A percentile compares a stretch with the other conserved stretches of the same genome.
phyloP scores from a whole-genome alignment of 2,329 filamentous ascomycete genomes.

The Botrytis squamosa region DNA sequence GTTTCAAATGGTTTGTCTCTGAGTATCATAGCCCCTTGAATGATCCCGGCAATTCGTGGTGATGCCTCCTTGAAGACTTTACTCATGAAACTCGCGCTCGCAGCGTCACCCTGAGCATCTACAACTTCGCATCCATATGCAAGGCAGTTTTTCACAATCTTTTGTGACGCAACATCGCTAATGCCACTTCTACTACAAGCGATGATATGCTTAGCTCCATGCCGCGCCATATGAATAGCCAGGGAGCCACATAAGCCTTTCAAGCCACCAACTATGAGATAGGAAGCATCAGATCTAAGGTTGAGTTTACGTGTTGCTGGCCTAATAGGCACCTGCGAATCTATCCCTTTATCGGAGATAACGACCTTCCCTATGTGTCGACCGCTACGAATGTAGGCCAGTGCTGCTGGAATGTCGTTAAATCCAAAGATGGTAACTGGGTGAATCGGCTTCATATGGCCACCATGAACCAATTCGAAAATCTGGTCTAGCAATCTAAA shows the following conservation, averaged over 20 bases:
- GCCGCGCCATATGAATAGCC: conserved; percentile 8
- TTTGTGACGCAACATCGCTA: conserved; percentile 12
- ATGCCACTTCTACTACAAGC: conserved; percentile 25
- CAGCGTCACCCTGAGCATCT: neutral
- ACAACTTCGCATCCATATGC: neutral
- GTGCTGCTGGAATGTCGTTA: conserved; percentile 34
- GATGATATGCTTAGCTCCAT: conserved; percentile 27
- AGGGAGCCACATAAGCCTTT: conserved; percentile 28
- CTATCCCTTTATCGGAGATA: conserved; percentile 20
- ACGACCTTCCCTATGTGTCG: conserved; percentile 47
- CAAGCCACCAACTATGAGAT: conserved; percentile 32
- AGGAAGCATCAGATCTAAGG: conserved; percentile 24
- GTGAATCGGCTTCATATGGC: conserved; percentile 26
- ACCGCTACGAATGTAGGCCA: conserved; percentile 42
- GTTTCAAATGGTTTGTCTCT: conserved; percentile 25
- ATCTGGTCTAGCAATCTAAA: conserved; percentile 16
- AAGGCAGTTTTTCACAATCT: neutral
- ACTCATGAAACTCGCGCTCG: conserved; percentile 12
- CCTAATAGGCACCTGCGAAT: conserved; percentile 16
- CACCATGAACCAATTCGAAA: conserved; percentile 20
- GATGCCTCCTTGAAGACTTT: conserved; percentile 16
- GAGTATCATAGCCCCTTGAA: conserved; percentile 40
- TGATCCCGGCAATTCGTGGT: conserved; percentile 31
- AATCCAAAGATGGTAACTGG: conserved; percentile 26
- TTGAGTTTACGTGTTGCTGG: conserved; percentile 26